Conservation (phyloP, 1,139 yeast genomes). For the Diutina mesorugosa region DNA sequence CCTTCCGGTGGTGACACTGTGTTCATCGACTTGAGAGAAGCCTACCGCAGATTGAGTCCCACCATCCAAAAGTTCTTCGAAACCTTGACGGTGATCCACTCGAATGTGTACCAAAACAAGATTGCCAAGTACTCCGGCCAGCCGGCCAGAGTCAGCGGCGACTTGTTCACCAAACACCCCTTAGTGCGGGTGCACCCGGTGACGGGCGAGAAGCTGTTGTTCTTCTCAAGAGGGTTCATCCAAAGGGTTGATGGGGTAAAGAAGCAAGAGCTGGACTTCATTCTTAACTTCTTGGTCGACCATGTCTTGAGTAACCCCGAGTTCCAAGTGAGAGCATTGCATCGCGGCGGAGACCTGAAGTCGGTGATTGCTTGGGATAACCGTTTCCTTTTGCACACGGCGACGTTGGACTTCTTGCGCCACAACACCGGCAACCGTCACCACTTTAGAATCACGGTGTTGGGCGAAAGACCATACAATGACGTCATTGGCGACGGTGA, state of each 20-base stretch:
- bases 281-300: conserved; percentile 1
- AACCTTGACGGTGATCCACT: not conserved
- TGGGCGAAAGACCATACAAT: conserved; percentile 1
- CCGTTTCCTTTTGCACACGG: not conserved
- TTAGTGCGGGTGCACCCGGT: conserved; percentile 2
- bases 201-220: conserved; percentile 2
- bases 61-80: not conserved
- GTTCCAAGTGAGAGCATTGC: conserved; percentile 2
- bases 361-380: conserved; percentile 2
- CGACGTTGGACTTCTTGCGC: not conserved
- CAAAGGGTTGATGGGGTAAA: not conserved
- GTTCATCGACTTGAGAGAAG: not conserved
- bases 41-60: not conserved
- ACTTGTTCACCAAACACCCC: conserved; percentile 1
- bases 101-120: conserved; percentile 1
- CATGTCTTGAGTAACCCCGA: not conserved
- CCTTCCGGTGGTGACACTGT: not conserved
- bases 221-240: not conserved
- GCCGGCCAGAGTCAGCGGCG: conserved; percentile 1
- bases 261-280: not conserved
- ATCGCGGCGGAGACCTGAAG: not conserved
- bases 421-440: not conserved
- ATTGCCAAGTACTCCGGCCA: not conserved
- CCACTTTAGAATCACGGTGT: not conserved
- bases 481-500: conserved; percentile 2